These are phyloP conservation scores for Jaminaea rosea DNA, from an alignment of 1,284 basidiomycete species.

Conservation along the genomic window DNA sequence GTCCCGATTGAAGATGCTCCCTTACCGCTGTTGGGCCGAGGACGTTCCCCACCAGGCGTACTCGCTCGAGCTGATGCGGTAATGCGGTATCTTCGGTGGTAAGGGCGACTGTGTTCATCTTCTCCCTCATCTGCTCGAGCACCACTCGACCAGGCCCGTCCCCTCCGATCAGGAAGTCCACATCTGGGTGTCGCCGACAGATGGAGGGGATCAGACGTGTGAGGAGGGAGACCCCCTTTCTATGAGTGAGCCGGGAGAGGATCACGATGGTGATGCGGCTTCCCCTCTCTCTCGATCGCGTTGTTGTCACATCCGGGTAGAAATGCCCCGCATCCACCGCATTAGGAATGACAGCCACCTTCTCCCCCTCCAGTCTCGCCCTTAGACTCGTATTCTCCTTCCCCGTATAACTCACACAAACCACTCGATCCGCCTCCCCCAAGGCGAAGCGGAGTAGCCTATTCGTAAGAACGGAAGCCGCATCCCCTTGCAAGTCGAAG, in stretches of 20 bases:
- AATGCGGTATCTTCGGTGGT: too few relatives aligned
- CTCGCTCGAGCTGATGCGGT: constrained; percentile 85
- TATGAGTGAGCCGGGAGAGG: constrained; percentile 86
- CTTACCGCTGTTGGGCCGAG: constrained; percentile 71
- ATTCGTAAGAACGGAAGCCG: constrained; percentile 91
- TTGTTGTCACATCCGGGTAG: constrained; percentile 16
- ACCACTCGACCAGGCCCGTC: constrained; percentile 93
- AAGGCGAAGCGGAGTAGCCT: constrained; percentile 80
- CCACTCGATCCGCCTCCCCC: constrained; percentile 81
- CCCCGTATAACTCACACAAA: constrained; percentile 78
- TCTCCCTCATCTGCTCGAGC: constrained; percentile 90
- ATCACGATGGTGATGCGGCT: constrained; percentile 73
- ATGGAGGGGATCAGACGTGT: constrained; percentile 84
- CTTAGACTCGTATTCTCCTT: constrained; percentile 85
- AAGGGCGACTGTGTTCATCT: too few relatives aligned
- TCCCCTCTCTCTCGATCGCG: neutral
- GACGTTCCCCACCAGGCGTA: constrained; percentile 76
- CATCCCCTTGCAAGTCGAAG: constrained; percentile 85
- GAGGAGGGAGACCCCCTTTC: constrained; percentile 92
- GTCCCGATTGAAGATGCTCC: constrained; percentile 69
- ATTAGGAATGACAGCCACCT: constrained; percentile 66
- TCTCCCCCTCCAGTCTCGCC: constrained; percentile 49
- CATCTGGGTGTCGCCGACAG: constrained; percentile 70
- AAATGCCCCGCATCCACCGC: constrained; percentile 84
- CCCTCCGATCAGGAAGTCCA: constrained; percentile 79